Evolutionary conservation across 2,329 filamentous ascomycete species (phyloP), one percentile per base, ranked within the genome.

Genomic region (Trichoderma lentiforme): DNA sequence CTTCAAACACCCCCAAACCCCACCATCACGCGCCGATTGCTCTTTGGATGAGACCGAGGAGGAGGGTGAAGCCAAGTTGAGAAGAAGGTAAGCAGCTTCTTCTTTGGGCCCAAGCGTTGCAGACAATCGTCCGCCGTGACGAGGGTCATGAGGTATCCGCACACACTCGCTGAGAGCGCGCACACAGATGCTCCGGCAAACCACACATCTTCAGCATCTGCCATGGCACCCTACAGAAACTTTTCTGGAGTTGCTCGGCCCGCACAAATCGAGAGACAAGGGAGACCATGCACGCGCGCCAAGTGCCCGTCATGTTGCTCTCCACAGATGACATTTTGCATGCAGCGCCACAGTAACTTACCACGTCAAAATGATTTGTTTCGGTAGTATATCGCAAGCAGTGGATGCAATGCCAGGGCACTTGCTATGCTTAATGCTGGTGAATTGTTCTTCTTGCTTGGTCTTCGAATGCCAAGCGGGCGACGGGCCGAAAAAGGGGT

Each of bases 1-100:
- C 21, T 26, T n/a, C 65, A 47, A 61, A 53, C 34, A 18, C 39
- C 36, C 71, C 51, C 34, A 65, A 53, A 65, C 71, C 61, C 72
- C 68, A 71, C 61, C 56, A 73, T 73, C 72, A 73, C 72, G 72
- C 72, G 72, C 68, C 67, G 67, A 73, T 73, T 71, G 36, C 43
- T 43, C 47, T 57, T 62, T 66, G 72, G 68, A 73, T 71, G 72
- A 71, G 72, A 63, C 62, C 72, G 72, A 71, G 72, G 65, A 62
- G 60, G 66, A 70, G 61, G 47, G 71, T 51, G 36, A 72, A 60
- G 66, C 66, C 71, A 70, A 72, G 71, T 32, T 36, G 58, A 65
- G 51, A 47, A 51, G 51, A 58, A 15, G 43, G 21, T 53, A 70
- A 26, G 71, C 60, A 72, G 66, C 71, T 72, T 72, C 71, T 72